Evolutionary conservation across 352 stramenopile species (phyloP), one percentile per base, ranked within the genome.

Genomic region (Pythium monospermum): DNA sequence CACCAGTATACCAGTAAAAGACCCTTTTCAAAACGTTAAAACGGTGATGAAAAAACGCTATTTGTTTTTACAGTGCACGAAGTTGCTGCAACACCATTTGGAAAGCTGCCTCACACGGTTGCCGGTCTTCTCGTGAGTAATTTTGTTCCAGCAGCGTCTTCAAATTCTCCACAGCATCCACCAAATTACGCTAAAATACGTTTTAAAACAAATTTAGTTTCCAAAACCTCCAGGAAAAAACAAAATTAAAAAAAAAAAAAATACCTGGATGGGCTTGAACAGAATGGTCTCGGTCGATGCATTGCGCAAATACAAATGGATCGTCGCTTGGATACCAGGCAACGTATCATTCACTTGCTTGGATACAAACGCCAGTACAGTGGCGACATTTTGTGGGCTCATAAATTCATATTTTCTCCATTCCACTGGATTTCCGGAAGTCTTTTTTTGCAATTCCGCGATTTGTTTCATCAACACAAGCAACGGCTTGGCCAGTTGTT

Each of bases 231-330:
- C 6, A n/a, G 19, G 1, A 26, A 18, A 55, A 18, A 18, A 10
- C 7, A 15, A 43, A 35, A 8, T 10, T 2, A 40, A 32, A 6
- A n/a, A n/a, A n/a, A 16, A 26, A 42, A 27, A 30, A 42, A 10
- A 28, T 49, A 91, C 83, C 73, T 91, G 76, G 4, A 94, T 74
- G 7, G 83, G 80, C 55, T 87, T 88, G 58, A 91, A 91, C 42
- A 94, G 60, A 26, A 94, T 91, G 36, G 65, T 70, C 55, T 94
- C 83, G 5, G 83, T 91, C 6, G 80, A 87, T 21, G 76, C 42
- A 35, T 94, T 91, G n/a, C 72, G 69, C 33, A 94, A 61, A 42
- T 94, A 94, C 25, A 85, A 53, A 11, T 73, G 80, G 25, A 94
- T 87, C 0, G 69, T 85, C 28, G 76, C 51, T 8, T 73, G 57